phyloP scores from a whole-genome alignment of 805 yeast species.

The Ogataea trehaloabstinens region DNA sequence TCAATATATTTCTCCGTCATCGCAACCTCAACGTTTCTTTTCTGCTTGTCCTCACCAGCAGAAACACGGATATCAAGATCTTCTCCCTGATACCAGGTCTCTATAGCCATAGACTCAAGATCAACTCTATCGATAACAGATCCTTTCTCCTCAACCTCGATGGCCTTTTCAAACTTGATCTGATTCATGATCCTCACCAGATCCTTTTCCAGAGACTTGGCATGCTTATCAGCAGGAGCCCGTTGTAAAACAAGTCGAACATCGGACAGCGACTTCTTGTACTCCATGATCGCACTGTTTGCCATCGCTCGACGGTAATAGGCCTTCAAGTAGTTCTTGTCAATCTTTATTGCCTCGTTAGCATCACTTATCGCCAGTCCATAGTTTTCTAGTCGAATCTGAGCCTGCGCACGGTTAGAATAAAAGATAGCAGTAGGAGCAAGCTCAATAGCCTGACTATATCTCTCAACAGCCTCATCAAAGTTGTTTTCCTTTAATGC shows the following conservation, averaged over 20 bases:
- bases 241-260: slow-evolving; percentile 58
- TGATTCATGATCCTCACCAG: slow-evolving; percentile 65
- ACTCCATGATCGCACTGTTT: slow-evolving; percentile 68
- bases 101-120: slow-evolving; percentile 47
- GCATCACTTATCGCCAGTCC: slow-evolving; percentile 86
- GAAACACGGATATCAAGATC: slow-evolving; percentile 39
- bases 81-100: slow-evolving; percentile 61
- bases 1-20: slow-evolving; percentile 57
- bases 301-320: slow-evolving; percentile 88
- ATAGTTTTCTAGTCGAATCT: slow-evolving; percentile 80
- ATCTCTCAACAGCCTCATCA: slow-evolving; percentile 62
- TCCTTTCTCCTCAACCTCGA: slow-evolving; percentile 63
- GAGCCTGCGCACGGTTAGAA: slow-evolving; percentile 89
- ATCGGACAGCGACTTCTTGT: slow-evolving; percentile 70
- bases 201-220: slow-evolving; percentile 59
- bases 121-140: slow-evolving; percentile 48
- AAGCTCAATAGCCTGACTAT: slow-evolving; percentile 71
- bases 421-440: slow-evolving; percentile 64
- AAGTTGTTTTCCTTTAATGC: slow-evolving; percentile 65
- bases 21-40: slow-evolving; percentile 35
- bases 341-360: slow-evolving; percentile 62
- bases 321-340: slow-evolving; percentile 69
- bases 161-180: slow-evolving; percentile 83
- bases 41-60: slow-evolving; percentile 25
- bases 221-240: slow-evolving; percentile 68